Evolutionary conservation across 2,329 filamentous ascomycete genomes (phyloP), one percentile per base, ranked within the genome.

Genomic region (Monilinia aucupariae): DNA sequence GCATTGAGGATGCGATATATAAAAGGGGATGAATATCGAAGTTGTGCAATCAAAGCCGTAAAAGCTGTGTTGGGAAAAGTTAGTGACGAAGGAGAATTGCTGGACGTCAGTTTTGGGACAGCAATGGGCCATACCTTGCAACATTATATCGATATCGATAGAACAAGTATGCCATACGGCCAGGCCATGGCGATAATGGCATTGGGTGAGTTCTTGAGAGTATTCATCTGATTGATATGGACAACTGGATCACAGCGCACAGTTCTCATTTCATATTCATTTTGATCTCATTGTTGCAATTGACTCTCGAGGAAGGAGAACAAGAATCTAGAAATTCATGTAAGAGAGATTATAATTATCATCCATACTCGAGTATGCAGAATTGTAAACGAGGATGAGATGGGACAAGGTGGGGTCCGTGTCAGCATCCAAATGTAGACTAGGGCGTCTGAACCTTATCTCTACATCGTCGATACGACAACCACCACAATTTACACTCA

Each of bases 171-270:
- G 90, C 90, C 89, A 8, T 92, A 92, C 70, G 90, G 90, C 0
- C 90, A 92, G 74, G 88, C 89, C 0, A 92, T 92, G 89, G 89
- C 88, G 0, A 91, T 92, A 66, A 91, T 92, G 86, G 86, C 88
- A 0, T 74, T 92, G 67, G 88, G 88, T 0, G 90, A 93, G 75
- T 89, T 88, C 69, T 72, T 90, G 74, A 80, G 88, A 27, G 51
- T 62, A 7, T 64, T 47, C 12, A 62, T 64, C 15, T 64, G 51
- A 61, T 54, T 4, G 4, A 7, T 30, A 30, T 17, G 39, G 22
- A 20, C 6, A n/a, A 51, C 4, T 17, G 17, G 20, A 34, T 34
- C 5, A 32, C 13, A 43, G 3, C 17, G 13, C 2, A 43, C 9
- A 10, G 15, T n/a, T 12, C 27, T 32, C 12, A 25, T 37, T 39